A percentile compares a stretch with the other conserved stretches of the same genome.
These are phyloP conservation scores for Alisma plantagoaquatica DNA, from an alignment of 106 monocot genomes.

Conservation along the genomic window DNA sequence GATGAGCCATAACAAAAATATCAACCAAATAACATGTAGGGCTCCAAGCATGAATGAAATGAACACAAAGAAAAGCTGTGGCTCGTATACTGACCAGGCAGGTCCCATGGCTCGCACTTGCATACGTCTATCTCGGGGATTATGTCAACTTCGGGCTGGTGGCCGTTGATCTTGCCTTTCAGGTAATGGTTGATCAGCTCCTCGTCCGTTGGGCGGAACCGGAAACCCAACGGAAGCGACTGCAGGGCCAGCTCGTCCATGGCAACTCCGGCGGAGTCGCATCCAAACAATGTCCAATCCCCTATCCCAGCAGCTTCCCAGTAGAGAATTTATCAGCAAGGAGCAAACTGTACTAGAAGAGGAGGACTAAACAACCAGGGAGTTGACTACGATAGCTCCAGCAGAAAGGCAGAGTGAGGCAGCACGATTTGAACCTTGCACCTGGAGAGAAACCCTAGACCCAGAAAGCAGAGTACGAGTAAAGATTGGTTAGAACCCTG, in stretches of 20 bases:
- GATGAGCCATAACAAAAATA: background rate
- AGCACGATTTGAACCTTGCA: too few relatives aligned
- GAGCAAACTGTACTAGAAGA: too few relatives aligned
- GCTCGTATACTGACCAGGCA: slow-evolving; percentile 26
- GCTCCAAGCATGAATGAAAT: background rate
- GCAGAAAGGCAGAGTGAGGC: too few relatives aligned
- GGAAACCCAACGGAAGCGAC: slow-evolving; percentile 42
- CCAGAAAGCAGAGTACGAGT: too few relatives aligned
- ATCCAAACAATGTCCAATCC: background rate
- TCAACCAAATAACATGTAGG: background rate
- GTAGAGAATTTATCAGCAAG: too few relatives aligned
- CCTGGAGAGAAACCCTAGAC: too few relatives aligned
- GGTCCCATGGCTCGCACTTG: slow-evolving; percentile 82
- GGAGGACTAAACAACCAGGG: too few relatives aligned
- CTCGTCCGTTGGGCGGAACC: slow-evolving; percentile 59
- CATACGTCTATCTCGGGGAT: slow-evolving; percentile 64
- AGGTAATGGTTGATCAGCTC: too few relatives aligned
- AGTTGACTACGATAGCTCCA: too few relatives aligned
- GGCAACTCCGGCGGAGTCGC: too few relatives aligned
- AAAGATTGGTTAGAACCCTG: too few relatives aligned
- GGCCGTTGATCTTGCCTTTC: slow-evolving; percentile 62
- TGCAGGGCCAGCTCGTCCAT: background rate
- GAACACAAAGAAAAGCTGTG: background rate
- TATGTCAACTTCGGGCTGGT: slow-evolving; percentile 21
- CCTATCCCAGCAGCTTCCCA: too few relatives aligned